These are phyloP conservation scores for Leptomonas pyrrhocoris DNA, from an alignment of 208 protist genomes.

Conservation along the genomic window DNA sequence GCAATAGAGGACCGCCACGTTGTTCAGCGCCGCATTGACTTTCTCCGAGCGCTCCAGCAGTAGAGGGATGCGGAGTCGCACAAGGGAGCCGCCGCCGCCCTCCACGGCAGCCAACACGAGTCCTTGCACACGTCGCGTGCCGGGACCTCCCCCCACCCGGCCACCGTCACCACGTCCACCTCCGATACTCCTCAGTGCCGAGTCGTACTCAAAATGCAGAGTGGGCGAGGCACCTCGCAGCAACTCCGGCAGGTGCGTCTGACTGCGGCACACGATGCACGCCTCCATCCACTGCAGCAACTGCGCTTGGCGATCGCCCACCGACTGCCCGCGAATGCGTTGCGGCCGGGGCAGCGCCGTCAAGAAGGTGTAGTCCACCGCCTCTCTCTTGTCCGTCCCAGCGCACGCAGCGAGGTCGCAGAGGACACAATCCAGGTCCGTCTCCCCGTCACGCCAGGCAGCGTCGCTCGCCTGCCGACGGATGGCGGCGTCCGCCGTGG, in stretches of 20 bases:
- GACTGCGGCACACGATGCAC: conserved; percentile 32
- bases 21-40: conserved; percentile 27
- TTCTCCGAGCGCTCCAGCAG: conserved; percentile 19
- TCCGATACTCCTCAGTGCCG: conserved; percentile 22
- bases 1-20: conserved; percentile 45
- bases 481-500: conserved; percentile 12
- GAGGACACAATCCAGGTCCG: conserved; percentile 57
- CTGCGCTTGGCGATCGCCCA: conserved; percentile 17
- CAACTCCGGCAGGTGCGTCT: conserved; percentile 21
- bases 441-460: neutral
- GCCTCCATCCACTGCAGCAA: conserved; percentile 49
- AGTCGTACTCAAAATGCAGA: conserved; percentile 51
- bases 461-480: neutral
- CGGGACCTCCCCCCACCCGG: neutral
- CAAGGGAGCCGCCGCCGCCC: conserved; percentile 11
- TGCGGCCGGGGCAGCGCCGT: conserved; percentile 25
- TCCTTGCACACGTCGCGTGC: conserved; percentile 24
- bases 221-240: conserved; percentile 31
- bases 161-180: neutral
- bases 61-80: conserved; percentile 45
- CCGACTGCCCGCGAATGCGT: conserved; percentile 24
- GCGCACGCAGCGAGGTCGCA: conserved; percentile 20
- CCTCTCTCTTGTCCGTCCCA: conserved; percentile 14
- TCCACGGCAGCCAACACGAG: conserved; percentile 25
- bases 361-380: conserved; percentile 50